These are phyloP conservation scores for Epichloe bromicola DNA, from an alignment of 2,329 filamentous ascomycete genomes.

Conservation along the genomic window DNA sequence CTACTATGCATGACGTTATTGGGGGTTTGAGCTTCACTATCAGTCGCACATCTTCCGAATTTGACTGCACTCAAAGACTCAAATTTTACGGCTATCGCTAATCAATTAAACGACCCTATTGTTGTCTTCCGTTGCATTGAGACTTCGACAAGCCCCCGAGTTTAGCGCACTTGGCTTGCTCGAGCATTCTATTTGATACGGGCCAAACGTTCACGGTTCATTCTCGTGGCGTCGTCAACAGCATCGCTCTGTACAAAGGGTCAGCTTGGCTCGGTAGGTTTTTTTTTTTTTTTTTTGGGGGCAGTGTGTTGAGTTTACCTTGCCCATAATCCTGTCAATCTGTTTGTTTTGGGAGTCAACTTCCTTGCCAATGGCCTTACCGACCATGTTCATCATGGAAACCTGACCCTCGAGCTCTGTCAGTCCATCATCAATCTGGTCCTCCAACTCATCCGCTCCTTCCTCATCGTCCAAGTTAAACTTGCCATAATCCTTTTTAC, in stretches of 20 bases:
- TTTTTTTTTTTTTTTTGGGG: neutral
- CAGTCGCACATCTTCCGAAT: too few relatives aligned
- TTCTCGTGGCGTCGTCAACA: constrained; percentile 68
- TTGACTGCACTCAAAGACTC: neutral
- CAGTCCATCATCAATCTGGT: constrained; percentile 42
- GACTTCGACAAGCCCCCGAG: neutral
- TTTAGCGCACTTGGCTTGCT: neutral
- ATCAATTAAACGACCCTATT: too few relatives aligned
- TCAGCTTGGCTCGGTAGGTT: constrained; percentile 15
- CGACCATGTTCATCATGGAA: constrained; percentile 58
- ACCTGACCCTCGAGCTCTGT: constrained; percentile 60
- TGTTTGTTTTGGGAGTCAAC: constrained; percentile 62
- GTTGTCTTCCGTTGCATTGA: too few relatives aligned
- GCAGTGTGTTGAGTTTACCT: constrained; percentile 38
- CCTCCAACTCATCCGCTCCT: constrained; percentile 30
- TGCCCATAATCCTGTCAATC: constrained; percentile 64
- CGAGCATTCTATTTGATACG: constrained; percentile 33
- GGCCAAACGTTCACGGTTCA: constrained; percentile 62
- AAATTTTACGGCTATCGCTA: neutral
- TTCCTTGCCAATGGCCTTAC: constrained; percentile 60
- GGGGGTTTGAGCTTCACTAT: neutral
- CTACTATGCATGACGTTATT: neutral
- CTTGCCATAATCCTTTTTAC: constrained; percentile 40
- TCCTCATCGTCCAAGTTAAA: constrained; percentile 63
- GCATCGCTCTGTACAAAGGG: constrained; percentile 53